Base-by-base conservation (phyloP, 2,329 filamentous ascomycete species). In the Grosmannia penicillata region DNA sequence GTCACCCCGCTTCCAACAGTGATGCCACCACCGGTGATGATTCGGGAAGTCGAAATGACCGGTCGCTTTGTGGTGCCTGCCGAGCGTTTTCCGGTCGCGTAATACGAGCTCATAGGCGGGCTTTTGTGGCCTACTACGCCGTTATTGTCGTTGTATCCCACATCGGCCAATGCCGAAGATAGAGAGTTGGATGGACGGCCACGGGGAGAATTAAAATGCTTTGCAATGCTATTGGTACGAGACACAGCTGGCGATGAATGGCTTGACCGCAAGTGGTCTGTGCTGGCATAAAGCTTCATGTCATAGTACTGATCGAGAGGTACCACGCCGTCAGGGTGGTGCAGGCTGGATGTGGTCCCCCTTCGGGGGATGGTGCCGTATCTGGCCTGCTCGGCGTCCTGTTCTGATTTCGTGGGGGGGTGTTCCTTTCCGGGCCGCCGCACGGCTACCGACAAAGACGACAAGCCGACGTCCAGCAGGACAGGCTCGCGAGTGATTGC, bases 401-500 rank as follows among this genome's bases (percentile, higher is more conserved):
- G n/a, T n/a, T n/a, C n/a, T n/a, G n/a, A n/a, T n/a, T n/a, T n/a
- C n/a, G n/a, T n/a, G 34, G 38, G 42, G 17, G 52, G 56, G 27
- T 50, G 40, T 9, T 55, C 50, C 19, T 60, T 51, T 23, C 55
- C 57, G 1, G 62, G 58, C 42, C 76, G 78, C 36, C 77, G 70
- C 14, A 78, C 69, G 5, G 89, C 89, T 77, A 95, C 82, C 2
- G 89, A 95, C 35, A 98, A 66, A 4, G 87, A 94, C 1, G 89
- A 83, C 60, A 93, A 82, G 22, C 79, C 80, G 14, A 96, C 81
- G 53, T 96, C 87, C 51, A 93, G 75, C 13, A 98, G 68, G 0
- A 93, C 86, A 0, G 91, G 89, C 51, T 94, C 82, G 43, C 89
- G 82, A 0, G 87, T 93, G 46, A 98, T 72, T 21, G 86, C 86